Evolutionary conservation across 2,329 filamentous ascomycete genomes (phyloP), one percentile per base, ranked within the genome.

Genomic region (Diaporthe nobilis): DNA sequence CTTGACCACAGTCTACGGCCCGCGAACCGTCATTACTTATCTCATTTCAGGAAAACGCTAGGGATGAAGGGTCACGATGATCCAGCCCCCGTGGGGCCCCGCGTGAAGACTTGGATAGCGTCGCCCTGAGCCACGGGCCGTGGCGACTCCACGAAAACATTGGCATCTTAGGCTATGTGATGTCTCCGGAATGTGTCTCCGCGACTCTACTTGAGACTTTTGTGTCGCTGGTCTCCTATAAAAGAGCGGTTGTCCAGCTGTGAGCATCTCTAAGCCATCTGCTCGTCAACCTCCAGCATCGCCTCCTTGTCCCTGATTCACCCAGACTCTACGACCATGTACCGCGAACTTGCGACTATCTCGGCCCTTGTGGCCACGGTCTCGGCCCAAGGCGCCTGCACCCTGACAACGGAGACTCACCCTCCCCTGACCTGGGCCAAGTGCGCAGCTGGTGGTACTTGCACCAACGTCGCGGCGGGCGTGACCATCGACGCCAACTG

Each of bases 401-500:
- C 83, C 42, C 75, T 82, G 75, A 82, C 82, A 13, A 80, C 85
- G 10, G 89, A 90, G 79, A 84, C 82, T 37, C 90, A 91, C 78
- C 90, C 89, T 74, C 80, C 85, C 74, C 82, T 91, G 80, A 87
- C 85, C 73, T 89, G 87, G 86, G 84, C 89, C 79, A 86, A 85
- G 78, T 91, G 89, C 80, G 86, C 87, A 37, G 81, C 83, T 25
- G 81, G 80, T 60, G 85, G 86, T 68, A 84, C 86, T 58, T 92
- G 90, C 82, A 86, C 86, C 1, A 86, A 84, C 25, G 83, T 87
- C 71, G 82, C 82, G 28, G 28, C 70, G 88, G 87, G 31, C 61
- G 84, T 91, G 70, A 87, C 88, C 51, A 82, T 92, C 78, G 90
- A 91, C 78, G 80, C 88, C 76, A 91, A 91, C 83, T 91, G 89